Evolutionary conservation across 2,329 filamentous ascomycete genomes (phyloP), one percentile per base, ranked within the genome.

Genomic region (Gremmenia infestans): DNA sequence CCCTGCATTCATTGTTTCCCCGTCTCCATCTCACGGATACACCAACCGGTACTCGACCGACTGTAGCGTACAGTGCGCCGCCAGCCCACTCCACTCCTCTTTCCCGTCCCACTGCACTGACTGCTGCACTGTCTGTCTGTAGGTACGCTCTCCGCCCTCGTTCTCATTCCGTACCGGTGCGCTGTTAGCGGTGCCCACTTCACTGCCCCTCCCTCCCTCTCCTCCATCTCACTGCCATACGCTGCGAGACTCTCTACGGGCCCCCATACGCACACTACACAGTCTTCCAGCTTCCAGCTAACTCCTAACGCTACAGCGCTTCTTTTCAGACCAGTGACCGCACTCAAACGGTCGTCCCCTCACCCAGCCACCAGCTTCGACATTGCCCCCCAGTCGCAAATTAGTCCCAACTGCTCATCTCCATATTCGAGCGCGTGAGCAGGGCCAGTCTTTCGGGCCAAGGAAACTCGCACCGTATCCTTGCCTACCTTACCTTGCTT

Each of bases 381-480:
- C 61, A 39, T 42, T 47, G 51, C 55, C 58, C 54, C 57, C 57
- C 57, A 48, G 60, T 53, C 60, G 25, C 56, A 49, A 51, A 54
- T 63, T 66, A 65, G 63, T 63, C 58, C 62, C 57, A 61, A 61
- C 62, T 63, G 58, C 61, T 66, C 63, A 58, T 65, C 66, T 65
- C 60, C 58, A 65, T 59, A 63, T 57, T 65, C 65, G 65, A 63
- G 67, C 65, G 67, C 67, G 67, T 69, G 67, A 69, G 65, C 66
- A 65, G 58, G 66, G 62, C 64, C 64, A 68, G 63, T 66, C 62
- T 66, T 67, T 67, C 60, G 63, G 64, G 67, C 63, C 66, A 65
- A 66, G 63, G 53, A 62, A 52, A 53, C 42, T 55, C 17, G 42
- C 32, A 50, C 40, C 36, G 42, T 54, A 32, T 14, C 53, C 53